Evolutionary conservation across 768 basidiomycete species (phyloP), one percentile per base, ranked within the genome.

Genomic region (Phallus indusiatus): DNA sequence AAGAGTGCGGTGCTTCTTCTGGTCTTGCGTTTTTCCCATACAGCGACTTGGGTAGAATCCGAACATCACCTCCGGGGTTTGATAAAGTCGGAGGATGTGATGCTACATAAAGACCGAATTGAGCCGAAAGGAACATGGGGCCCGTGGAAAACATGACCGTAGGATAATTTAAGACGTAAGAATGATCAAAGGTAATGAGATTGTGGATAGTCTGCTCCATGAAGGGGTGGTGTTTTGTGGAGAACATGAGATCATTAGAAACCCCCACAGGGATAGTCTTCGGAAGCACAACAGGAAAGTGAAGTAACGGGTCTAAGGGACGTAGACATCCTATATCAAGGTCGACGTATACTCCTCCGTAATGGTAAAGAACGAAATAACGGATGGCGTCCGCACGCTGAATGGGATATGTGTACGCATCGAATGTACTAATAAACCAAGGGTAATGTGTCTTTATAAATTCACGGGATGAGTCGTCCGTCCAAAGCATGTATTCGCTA

Each of bases 141-240:
- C 95, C 95, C 0, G 96, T 99, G 55, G 93, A 93, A 74, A 99
- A 99, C 96, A 99, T 99, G 76, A 99, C 96, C 24, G 96, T 99
- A 34, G 96, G 96, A 66, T 99, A 99, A 73, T 98, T 96, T 68
- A 94, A 83, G 56, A 96, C 71, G 85, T 91, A 99, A 55, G 84
- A 82, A 70, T 95, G 91, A 74, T 98, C 91, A 69, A 95, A 99
- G 20, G 85, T 85, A 66, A 84, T 78, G 61, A 97, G 82, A 69
- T 88, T 91, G 74, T 94, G 88, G 63, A 97, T 94, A 53, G 91
- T 90, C 72, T 94, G 90, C 42, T 86, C 85, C 75, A 98, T 79
- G 76, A 99, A 90, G 0, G 92, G 88, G 63, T 94, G 91, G 1
- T 76, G 76, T 67, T 86, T 86, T 71, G 88, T 84, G 18, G 92